Evolutionary conservation across 352 stramenopile genomes (phyloP), one percentile per base, ranked within the genome.

Genomic region (Pilasporangium apinafurcum): DNA sequence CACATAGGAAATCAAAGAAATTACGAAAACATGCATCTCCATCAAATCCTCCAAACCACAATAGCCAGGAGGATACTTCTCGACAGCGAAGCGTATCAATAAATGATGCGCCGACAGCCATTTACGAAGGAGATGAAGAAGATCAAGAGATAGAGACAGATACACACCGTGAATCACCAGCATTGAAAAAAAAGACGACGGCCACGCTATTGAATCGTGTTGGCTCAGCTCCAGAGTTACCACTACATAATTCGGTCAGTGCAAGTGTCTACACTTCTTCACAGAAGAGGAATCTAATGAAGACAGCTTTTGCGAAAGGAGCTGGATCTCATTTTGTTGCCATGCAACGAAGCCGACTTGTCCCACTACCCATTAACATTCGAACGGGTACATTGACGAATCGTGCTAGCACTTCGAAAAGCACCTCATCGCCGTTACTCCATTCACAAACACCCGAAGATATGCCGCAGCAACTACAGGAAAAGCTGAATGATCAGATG

Each of bases 161-260:
- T 10, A 8, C 17, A 18, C 16, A 45, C 37, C 4, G 18, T 10
- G 16, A 26, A 10, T 9, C 12, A 8, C 0, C 31, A 5, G 5
- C 10, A 10, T 22, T 29, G 7, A 38, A 37, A 16, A 41, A 35
- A 10, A 2, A 31, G 0, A 10, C 31, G 2, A 2, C 46, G 4
- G 54, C 73, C 0, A 70, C 68, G 1, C 65, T 82, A 6, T 50
- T 89, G 9, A 89, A 71, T 40, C 71, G 77, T 12, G 66, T 67
- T 20, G 77, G 74, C 8, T 86, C 74, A 1, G 68, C 73, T 2
- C 77, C 77, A 4, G 68, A 83, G 21, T 49, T 89, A 0, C 77
- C 77, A 16, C 59, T 83, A 2, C 55, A 80, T 37, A 89, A 68
- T 44, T 56, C 62, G 2, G 55, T 62, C 9, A 82, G 67, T 39